Percentiles rank a stretch among this genome's conserved stretches.
Conservation (phyloP, 1,284 basidiomycete genomes). For the Sanghuangporus weigelae region DNA sequence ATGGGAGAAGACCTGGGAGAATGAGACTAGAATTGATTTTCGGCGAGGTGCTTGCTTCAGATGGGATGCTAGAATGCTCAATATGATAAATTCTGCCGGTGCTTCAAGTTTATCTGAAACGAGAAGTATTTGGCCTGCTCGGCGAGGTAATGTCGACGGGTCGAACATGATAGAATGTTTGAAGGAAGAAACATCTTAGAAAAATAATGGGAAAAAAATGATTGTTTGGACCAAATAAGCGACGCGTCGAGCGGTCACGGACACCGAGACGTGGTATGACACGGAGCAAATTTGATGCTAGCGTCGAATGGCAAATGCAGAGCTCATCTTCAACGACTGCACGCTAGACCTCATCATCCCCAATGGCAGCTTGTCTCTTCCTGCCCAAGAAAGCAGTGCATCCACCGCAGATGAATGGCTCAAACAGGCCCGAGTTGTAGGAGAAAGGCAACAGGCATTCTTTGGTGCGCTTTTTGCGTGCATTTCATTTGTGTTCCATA, state of each 20-base stretch:
- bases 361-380: constrained; percentile 55
- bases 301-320: constrained; percentile 26
- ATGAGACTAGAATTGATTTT: constrained; percentile 46
- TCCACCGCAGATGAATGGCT: constrained; percentile 11
- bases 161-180: constrained; percentile 9
- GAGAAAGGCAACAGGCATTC: constrained; percentile 66
- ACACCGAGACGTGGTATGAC: background rate
- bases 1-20: constrained; percentile 48
- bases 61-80: constrained; percentile 42
- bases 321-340: constrained; percentile 60
- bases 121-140: constrained; percentile 41
- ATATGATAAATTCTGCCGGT: constrained; percentile 63
- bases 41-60: constrained; percentile 41
- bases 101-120: constrained; percentile 63
- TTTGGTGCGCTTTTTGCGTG: constrained; percentile 52
- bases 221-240: background rate
- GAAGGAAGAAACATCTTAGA: background rate
- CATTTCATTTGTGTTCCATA: background rate
- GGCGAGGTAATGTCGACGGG: constrained; percentile 10
- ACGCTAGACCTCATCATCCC: constrained; percentile 63
- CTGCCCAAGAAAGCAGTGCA: constrained; percentile 30
- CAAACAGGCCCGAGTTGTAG: constrained; percentile 28
- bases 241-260: background rate
- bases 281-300: background rate
- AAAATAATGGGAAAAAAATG: background rate